Evolutionary conservation across 2,329 filamentous ascomycete genomes (phyloP), one percentile per base, ranked within the genome.

Genomic region (Microdochium bolleyi): DNA sequence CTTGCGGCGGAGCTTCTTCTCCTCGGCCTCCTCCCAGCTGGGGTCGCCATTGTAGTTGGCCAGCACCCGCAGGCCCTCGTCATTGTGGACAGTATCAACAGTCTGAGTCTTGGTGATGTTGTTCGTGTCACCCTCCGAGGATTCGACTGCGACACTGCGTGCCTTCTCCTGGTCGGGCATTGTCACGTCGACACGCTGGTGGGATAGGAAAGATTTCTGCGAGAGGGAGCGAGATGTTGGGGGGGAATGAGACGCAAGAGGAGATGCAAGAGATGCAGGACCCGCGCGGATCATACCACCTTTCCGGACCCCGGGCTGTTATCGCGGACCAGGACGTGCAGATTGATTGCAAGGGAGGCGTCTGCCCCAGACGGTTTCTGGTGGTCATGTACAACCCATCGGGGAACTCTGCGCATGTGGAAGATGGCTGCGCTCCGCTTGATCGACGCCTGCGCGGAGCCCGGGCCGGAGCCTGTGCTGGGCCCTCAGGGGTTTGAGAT

Each of bases 31-130:
- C 8, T 46, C 41, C 41, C 41, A 46, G 41, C 22, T 21, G 19
- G 41, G 41, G 8, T 74, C 69, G 3, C 74, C 74, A 4, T 61
- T 56, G 54, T 76, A 77, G 27, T 59, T 60, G 21, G 62, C 64
- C 13, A 77, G 57, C 9, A 76, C 67, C 51, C 67, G 69, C 48
- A 73, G 54, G 21, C 70, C 71, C 54, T 72, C 68, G 54, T 72
- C 70, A 41, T 63, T 60, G 55, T 70, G 66, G 14, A 69, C 49
- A 5, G 68, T 71, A 53, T 70, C 65, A 50, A 68, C 54, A 34
- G 49, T 59, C 30, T 58, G 55, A 9, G 50, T 48, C 30, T 60
- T 53, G 41, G n/a, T 46, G 41, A 21, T 13, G 41, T 10, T 10
- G 13, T 46, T 13, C 14, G n/a, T 13, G 19, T 8, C 41, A 21